These are phyloP conservation scores for Actinomucor elegans DNA, from an alignment of 371 early-diverging fungal species.

Conservation along the genomic window DNA sequence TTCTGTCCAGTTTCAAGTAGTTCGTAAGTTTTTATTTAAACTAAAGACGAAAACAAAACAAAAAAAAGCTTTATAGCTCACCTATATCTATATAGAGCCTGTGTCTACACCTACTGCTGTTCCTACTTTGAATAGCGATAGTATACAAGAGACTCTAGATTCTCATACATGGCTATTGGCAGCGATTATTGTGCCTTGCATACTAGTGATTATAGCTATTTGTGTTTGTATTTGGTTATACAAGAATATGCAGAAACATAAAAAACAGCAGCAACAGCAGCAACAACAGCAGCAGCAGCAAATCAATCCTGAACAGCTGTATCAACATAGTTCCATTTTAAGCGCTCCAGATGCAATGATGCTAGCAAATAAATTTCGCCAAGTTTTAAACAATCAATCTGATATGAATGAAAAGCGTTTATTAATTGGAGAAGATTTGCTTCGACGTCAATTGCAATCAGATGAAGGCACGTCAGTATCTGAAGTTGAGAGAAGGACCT, in stretches of 20 bases:
- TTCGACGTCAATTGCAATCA: slow-evolving; percentile 7
- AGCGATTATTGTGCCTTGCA: slow-evolving; percentile 12
- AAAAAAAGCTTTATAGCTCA: too few species aligned
- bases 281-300: not conserved
- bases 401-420: not conserved
- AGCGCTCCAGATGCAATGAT: slow-evolving; percentile 18
- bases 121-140: not conserved
- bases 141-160: too few species aligned
- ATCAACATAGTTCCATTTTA: slow-evolving; percentile 9
- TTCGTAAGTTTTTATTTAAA: too few species aligned
- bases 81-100: slow-evolving; percentile 7
- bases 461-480: slow-evolving; percentile 14
- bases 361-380: slow-evolving; percentile 20
- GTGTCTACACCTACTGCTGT: not conserved
- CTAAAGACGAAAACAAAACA: too few species aligned
- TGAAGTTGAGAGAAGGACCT: slow-evolving; percentile 16
- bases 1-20: not conserved
- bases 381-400: slow-evolving; percentile 10
- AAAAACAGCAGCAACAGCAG: slow-evolving; percentile 1
- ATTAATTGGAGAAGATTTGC: slow-evolving; percentile 14
- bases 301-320: not conserved
- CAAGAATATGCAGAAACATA: slow-evolving; percentile 16
- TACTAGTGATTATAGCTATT: slow-evolving; percentile 11
- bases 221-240: slow-evolving; percentile 18
- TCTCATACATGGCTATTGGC: slow-evolving; percentile 22